Percentiles rank a stretch among this genome's conserved stretches.
These are phyloP conservation scores for Neurospora discreta DNA, from an alignment of 495 filamentous ascomycete genomes.

Conservation along the genomic window DNA sequence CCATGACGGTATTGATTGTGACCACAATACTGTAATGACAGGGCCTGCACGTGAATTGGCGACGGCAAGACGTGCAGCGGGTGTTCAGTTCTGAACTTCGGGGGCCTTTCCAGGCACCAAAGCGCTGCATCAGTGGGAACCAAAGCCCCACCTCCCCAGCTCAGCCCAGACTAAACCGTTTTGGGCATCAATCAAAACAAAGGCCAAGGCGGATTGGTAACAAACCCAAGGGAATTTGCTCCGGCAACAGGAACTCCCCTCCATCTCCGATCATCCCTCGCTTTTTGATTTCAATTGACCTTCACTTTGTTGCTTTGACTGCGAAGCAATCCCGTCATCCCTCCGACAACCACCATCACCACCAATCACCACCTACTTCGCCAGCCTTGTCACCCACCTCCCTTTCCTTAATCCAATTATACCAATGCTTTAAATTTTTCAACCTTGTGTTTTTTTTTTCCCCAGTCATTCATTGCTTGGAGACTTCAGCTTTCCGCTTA, in stretches of 20 bases:
- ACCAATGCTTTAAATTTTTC: neutral
- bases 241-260: constrained; percentile 1
- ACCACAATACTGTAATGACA: neutral
- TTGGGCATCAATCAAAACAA: constrained; percentile 25
- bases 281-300: neutral
- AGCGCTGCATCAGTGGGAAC: neutral
- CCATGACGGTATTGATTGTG: neutral
- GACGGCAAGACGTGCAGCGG: constrained; percentile 3
- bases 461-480: neutral
- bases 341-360: constrained; percentile 1
- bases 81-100: too few relatives aligned
- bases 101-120: neutral
- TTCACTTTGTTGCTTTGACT: neutral
- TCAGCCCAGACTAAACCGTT: constrained; percentile 14
- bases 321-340: neutral
- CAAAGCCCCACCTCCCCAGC: constrained; percentile 8
- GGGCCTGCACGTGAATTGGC: constrained; percentile 19
- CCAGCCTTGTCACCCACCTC: neutral
- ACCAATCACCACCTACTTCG: neutral
- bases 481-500: neutral
- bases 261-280: constrained; percentile 6
- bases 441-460: neutral
- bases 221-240: neutral
- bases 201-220: constrained; percentile 8
- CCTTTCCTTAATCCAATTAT: neutral